Percentiles rank a stretch among this genome's conserved stretches.
Conservation (phyloP, 257 asterid species). For the Petunia secreta region DNA sequence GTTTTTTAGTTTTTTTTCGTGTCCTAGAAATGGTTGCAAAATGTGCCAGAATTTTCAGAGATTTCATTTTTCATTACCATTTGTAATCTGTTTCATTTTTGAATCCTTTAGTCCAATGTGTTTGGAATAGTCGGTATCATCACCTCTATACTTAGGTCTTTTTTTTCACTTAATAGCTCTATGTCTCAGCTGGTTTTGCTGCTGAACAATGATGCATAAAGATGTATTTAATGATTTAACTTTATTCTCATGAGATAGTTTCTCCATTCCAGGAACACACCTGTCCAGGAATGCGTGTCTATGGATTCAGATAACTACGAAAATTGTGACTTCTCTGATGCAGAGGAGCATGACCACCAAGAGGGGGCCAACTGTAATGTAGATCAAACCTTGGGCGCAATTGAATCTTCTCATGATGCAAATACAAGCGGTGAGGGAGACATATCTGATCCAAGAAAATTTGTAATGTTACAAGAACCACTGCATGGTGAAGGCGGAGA, state of each 20-base stretch:
- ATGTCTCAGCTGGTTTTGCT: constrained; percentile 5
- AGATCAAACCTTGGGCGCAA: constrained; percentile 42
- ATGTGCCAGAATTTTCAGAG: not conserved
- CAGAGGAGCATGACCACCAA: constrained; percentile 38
- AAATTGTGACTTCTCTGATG: constrained; percentile 49
- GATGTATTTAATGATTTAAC: not conserved
- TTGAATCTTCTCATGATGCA: constrained; percentile 38
- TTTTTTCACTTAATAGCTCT: not conserved
- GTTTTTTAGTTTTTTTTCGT: not conserved
- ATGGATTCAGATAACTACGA: constrained; percentile 41
- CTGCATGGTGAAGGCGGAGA: constrained; percentile 37
- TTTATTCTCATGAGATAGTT: constrained; percentile 3
- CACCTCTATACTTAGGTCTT: constrained; percentile 2
- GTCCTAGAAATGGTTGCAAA: not conserved
- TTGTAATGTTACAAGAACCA: constrained; percentile 40
- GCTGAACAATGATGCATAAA: not conserved
- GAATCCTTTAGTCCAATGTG: not conserved
- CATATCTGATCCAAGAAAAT: constrained; percentile 31
- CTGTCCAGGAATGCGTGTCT: constrained; percentile 32
- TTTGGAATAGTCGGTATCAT: not conserved
- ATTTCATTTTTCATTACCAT: constrained; percentile 10
- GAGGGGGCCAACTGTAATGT: constrained; percentile 43
- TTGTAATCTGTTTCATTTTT: constrained; percentile 14
- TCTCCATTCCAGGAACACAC: constrained; percentile 38
- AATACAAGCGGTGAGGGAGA: constrained; percentile 32